A percentile compares a stretch with the other conserved stretches of the same genome.
Evolutionary conservation across 257 asterid genomes (phyloP).

Genomic region (Primulina huaijiensis): DNA sequence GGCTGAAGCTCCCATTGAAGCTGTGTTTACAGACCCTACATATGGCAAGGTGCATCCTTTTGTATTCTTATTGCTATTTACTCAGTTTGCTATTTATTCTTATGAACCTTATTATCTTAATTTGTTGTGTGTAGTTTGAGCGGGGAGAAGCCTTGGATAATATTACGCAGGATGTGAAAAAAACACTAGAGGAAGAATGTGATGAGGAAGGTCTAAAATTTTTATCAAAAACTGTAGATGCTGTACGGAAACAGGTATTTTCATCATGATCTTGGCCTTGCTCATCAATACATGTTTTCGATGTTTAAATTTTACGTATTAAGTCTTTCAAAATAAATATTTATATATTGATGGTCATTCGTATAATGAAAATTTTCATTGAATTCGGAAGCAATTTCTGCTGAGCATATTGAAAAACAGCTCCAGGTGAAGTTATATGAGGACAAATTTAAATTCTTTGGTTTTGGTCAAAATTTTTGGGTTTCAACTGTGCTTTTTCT

Average conservation of each 20-base stretch:
- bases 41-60: constrained; percentile 73
- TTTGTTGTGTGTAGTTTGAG: constrained; percentile 55
- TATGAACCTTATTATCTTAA: constrained; percentile 18
- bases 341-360: constrained; percentile 18
- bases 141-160: constrained; percentile 96
- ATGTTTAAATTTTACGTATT: not conserved
- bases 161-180: constrained; percentile 66
- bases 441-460: not conserved
- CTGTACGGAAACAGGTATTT: constrained; percentile 84
- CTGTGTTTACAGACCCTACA: constrained; percentile 86
- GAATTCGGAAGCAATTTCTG: not conserved
- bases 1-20: constrained; percentile 78
- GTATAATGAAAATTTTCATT: constrained; percentile 16
- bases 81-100: constrained; percentile 7
- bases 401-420: constrained; percentile 12
- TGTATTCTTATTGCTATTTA: constrained; percentile 11
- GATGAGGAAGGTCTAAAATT: constrained; percentile 76
- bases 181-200: constrained; percentile 70
- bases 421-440: constrained; percentile 8
- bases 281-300: not conserved
- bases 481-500: not conserved
- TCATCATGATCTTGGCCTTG: constrained; percentile 12
- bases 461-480: not conserved
- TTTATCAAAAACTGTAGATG: constrained; percentile 79
- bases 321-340: not conserved